Percentiles rank a stretch among this genome's conserved stretches.
Conservation (phyloP, 495 filamentous ascomycete genomes). For the Lepraria neglecta region DNA sequence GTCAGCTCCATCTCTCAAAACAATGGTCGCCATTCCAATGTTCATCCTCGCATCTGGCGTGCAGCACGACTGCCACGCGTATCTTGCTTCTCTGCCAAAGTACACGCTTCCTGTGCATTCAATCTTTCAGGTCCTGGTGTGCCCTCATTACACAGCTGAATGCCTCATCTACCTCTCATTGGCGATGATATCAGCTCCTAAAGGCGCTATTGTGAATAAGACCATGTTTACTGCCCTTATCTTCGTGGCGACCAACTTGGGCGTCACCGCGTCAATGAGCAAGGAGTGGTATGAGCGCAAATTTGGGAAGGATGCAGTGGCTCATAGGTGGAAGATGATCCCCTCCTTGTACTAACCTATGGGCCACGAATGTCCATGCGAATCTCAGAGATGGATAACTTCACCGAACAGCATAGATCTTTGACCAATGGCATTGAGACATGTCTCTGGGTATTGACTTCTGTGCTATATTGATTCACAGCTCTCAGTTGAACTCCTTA, state of each 20-base stretch:
- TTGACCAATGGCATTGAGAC: background rate
- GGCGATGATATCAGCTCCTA: slow-evolving; percentile 65
- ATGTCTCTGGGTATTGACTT: too few species aligned
- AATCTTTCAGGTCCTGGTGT: slow-evolving; percentile 63
- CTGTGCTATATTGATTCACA: too few species aligned
- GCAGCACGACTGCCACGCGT: slow-evolving; percentile 74
- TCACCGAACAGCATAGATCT: too few species aligned
- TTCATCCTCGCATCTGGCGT: slow-evolving; percentile 70
- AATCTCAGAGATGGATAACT: too few species aligned
- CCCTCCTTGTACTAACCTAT: slow-evolving; percentile 52
- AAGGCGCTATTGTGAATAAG: slow-evolving; percentile 56
- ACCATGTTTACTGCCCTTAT: slow-evolving; percentile 61
- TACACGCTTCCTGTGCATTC: slow-evolving; percentile 74
- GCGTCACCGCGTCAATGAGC: slow-evolving; percentile 70
- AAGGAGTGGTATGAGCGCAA: slow-evolving; percentile 72
- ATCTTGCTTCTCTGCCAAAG: slow-evolving; percentile 73
- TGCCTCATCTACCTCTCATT: slow-evolving; percentile 78
- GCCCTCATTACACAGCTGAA: slow-evolving; percentile 90
- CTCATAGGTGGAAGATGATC: slow-evolving; percentile 73
- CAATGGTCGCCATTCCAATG: slow-evolving; percentile 52
- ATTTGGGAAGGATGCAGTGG: slow-evolving; percentile 66
- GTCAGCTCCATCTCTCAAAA: slow-evolving; percentile 50
- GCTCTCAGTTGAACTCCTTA: too few species aligned
- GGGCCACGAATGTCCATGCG: too few species aligned
- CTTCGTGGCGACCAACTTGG: slow-evolving; percentile 77